These are phyloP conservation scores for Leptoxyphium fumago DNA, from an alignment of 2,329 filamentous ascomycete species.

Conservation along the genomic window DNA sequence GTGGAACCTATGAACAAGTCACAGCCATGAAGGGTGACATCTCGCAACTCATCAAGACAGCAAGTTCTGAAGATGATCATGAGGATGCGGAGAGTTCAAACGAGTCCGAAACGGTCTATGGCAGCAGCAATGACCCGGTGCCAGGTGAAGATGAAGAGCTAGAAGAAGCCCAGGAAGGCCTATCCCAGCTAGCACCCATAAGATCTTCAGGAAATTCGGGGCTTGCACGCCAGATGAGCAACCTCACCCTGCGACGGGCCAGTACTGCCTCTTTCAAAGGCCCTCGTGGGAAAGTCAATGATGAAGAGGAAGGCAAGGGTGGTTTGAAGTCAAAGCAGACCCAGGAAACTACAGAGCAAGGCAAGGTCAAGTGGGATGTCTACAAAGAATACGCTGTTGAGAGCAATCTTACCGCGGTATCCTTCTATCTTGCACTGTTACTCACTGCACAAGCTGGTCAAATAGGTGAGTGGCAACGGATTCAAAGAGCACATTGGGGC, in stretches of 20 bases:
- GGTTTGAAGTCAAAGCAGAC: conserved; percentile 61
- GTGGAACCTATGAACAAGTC: conserved; percentile 79
- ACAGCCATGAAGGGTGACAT: conserved; percentile 91
- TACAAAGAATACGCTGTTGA: conserved; percentile 91
- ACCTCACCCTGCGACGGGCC: conserved; percentile 69
- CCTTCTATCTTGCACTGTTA: conserved; percentile 62
- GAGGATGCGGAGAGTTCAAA: conserved; percentile 22
- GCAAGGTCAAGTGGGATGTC: conserved; percentile 95
- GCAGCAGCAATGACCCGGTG: conserved; percentile 30
- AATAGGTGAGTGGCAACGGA: conserved; percentile 44
- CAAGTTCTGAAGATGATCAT: conserved; percentile 39
- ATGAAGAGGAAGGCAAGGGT: conserved; percentile 53
- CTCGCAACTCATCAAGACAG: conserved; percentile 65
- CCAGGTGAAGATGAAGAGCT: conserved; percentile 36
- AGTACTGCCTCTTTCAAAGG: conserved; percentile 84
- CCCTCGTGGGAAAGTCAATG: conserved; percentile 65
- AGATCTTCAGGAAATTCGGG: conserved; percentile 29
- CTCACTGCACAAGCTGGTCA: conserved; percentile 67
- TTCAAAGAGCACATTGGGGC: neutral
- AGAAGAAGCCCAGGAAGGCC: conserved; percentile 51
- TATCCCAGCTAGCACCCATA: conserved; percentile 66
- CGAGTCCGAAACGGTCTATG: conserved; percentile 48
- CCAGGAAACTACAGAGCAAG: conserved; percentile 83
- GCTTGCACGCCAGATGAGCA: conserved; percentile 53
- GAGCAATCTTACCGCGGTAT: conserved; percentile 75